These are phyloP conservation scores for Solanum piurae DNA, from an alignment of 257 asterid genomes.

Conservation along the genomic window DNA sequence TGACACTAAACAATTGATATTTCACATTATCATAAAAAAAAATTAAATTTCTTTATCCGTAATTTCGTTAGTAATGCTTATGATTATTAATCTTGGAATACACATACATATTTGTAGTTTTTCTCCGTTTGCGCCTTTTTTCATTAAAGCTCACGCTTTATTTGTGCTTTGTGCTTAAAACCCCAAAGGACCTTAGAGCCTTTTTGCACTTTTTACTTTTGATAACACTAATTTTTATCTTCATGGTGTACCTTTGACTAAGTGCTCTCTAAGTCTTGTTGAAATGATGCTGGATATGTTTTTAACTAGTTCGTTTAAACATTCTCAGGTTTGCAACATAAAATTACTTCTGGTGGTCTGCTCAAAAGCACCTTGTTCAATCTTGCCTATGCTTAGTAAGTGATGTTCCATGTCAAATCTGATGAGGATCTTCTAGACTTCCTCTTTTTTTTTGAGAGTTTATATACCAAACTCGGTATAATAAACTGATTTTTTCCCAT, in stretches of 20 bases:
- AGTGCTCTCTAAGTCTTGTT: neutral
- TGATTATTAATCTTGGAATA: neutral
- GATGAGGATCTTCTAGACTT: neutral
- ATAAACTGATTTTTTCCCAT: neutral
- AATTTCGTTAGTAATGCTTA: neutral
- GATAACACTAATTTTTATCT: neutral
- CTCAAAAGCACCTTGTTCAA: slow-evolving; percentile 60
- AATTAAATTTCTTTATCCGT: no score
- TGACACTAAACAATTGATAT: neutral
- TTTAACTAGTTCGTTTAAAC: neutral
- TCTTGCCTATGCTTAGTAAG: slow-evolving; percentile 78
- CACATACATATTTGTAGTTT: neutral
- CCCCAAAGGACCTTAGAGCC: neutral
- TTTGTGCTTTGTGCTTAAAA: neutral
- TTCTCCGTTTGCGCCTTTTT: neutral
- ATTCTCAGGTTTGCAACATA: slow-evolving; percentile 78
- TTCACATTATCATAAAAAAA: neutral
- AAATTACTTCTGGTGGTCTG: slow-evolving; percentile 74
- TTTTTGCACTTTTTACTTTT: neutral
- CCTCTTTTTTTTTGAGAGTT: neutral
- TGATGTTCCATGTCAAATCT: slow-evolving; percentile 11
- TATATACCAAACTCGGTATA: neutral
- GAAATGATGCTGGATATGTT: neutral
- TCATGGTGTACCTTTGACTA: neutral
- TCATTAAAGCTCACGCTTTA: neutral